These are phyloP conservation scores for Fusarium azukiicola DNA, from an alignment of 2,329 filamentous ascomycete genomes.

Conservation along the genomic window DNA sequence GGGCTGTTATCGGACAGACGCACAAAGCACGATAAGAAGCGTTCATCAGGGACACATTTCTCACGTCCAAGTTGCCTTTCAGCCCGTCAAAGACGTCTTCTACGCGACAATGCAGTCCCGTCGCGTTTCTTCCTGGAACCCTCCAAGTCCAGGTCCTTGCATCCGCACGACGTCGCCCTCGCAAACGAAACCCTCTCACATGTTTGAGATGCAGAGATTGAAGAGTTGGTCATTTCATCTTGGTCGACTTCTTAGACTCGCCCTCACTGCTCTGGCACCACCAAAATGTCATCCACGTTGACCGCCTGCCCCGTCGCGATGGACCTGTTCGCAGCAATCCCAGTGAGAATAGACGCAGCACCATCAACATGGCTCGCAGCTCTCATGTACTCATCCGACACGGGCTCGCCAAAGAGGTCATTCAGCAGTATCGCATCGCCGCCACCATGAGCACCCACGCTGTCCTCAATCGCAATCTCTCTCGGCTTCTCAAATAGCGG, in stretches of 20 bases:
- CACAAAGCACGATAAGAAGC: not conserved
- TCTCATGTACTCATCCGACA: slow-evolving; percentile 73
- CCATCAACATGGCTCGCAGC: slow-evolving; percentile 80
- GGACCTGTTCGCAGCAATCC: slow-evolving; percentile 79
- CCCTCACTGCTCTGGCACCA: slow-evolving; percentile 34
- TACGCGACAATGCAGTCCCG: not conserved
- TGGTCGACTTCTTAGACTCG: not conserved
- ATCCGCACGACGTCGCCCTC: no score
- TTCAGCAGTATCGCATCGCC: slow-evolving; percentile 78
- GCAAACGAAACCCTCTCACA: no score
- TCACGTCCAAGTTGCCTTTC: not conserved
- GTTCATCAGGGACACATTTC: not conserved
- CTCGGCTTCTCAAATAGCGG: slow-evolving; percentile 78
- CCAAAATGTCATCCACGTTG: slow-evolving; percentile 73
- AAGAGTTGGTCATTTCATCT: not conserved
- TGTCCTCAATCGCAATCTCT: slow-evolving; percentile 74
- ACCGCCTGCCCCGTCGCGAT: slow-evolving; percentile 78
- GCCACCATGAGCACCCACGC: slow-evolving; percentile 78
- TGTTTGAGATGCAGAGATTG: no score
- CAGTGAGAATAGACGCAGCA: slow-evolving; percentile 78
- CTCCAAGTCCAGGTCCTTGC: no score
- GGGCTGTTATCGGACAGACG: not conserved
- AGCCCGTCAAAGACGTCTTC: not conserved
- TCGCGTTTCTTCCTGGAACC: no score
- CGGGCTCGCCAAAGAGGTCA: slow-evolving; percentile 77